These are phyloP conservation scores for Haplosporangium sp. DNA, from an alignment of 371 early-diverging fungal genomes.

Conservation along the genomic window DNA sequence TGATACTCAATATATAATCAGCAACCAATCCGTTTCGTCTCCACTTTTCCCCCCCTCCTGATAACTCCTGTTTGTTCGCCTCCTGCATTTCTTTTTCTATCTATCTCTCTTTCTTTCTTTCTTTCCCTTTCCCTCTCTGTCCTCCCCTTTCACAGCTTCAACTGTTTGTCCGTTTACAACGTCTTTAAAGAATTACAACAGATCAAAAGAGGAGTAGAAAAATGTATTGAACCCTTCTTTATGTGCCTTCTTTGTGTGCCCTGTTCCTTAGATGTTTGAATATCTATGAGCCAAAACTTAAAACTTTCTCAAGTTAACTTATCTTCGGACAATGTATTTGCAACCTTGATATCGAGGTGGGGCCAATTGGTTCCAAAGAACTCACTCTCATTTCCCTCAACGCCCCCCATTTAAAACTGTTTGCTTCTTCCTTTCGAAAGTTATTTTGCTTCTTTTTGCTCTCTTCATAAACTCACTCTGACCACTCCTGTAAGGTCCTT, in stretches of 20 bases:
- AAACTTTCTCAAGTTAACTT: neutral
- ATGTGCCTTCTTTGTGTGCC: neutral
- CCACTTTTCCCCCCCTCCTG: neutral
- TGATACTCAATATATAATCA: slow-evolving; percentile 5
- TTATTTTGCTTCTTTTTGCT: neutral
- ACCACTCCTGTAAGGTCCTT: neutral
- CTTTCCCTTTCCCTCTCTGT: neutral
- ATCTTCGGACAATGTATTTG: neutral
- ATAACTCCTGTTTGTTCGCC: slow-evolving; percentile 1
- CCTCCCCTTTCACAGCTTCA: slow-evolving; percentile 4
- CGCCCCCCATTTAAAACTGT: neutral
- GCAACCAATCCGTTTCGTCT: neutral
- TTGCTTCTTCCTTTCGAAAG: no score
- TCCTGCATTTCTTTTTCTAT: slow-evolving; percentile 16
- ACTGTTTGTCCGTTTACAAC: slow-evolving; percentile 13
- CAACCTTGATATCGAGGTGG: neutral
- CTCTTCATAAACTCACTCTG: neutral
- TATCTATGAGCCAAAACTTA: neutral
- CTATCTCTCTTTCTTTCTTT: neutral
- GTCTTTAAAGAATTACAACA: slow-evolving; percentile 1
- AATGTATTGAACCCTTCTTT: slow-evolving; percentile 7
- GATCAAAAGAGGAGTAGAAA: neutral
- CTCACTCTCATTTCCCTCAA: neutral
- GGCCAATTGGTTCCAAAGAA: neutral
- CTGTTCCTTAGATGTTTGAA: neutral